These are phyloP conservation scores for Citrus inodora DNA, from an alignment of 345 rosid genomes.

Conservation along the genomic window DNA sequence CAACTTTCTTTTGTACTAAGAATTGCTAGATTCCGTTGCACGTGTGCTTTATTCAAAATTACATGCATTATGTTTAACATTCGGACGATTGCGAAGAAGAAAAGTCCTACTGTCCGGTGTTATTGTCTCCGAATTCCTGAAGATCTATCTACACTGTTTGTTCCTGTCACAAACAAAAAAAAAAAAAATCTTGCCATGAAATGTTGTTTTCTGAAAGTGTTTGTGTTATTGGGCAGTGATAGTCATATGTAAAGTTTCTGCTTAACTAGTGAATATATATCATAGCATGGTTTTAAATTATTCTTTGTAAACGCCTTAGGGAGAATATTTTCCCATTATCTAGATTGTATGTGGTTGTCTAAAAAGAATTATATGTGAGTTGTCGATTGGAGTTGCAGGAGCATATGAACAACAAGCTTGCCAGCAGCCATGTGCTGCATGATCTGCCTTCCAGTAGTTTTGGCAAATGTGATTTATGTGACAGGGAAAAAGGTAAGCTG, in stretches of 20 bases:
- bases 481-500: constrained; percentile 65
- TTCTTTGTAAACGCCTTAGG: background rate
- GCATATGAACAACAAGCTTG: constrained; percentile 81
- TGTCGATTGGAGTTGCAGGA: constrained; percentile 43
- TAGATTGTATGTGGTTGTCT: background rate
- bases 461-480: constrained; percentile 80
- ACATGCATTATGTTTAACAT: background rate
- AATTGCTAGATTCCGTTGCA: background rate
- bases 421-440: constrained; percentile 76
- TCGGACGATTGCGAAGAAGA: background rate
- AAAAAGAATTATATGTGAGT: background rate
- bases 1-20: background rate
- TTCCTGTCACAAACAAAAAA: too few relatives aligned
- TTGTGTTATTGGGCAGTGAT: background rate
- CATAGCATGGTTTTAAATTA: background rate
- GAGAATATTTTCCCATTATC: background rate
- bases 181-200: too few relatives aligned
- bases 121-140: background rate
- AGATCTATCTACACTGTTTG: background rate
- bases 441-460: constrained; percentile 63
- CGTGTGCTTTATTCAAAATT: background rate
- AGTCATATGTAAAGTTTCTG: background rate
- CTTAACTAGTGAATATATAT: background rate
- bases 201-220: background rate
- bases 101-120: background rate